Evolutionary conservation across 2,329 filamentous ascomycete species (phyloP), one percentile per base, ranked within the genome.

Genomic region (Pseudogymnoascus sp.): DNA sequence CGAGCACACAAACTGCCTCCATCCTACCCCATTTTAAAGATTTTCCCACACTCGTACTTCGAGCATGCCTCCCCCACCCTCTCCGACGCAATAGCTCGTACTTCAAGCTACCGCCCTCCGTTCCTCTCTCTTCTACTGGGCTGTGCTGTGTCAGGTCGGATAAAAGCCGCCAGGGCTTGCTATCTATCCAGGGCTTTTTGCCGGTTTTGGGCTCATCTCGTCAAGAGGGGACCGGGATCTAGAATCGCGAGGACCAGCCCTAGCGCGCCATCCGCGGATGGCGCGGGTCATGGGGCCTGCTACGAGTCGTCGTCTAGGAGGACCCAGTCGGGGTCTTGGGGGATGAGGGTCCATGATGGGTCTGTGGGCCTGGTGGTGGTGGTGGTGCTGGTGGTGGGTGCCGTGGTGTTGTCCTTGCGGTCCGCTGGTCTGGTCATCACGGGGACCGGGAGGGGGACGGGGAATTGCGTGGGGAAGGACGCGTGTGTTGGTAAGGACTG

Each of bases 231-330:
- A 31, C 26, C 9, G 47, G 26, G 47, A 33, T 33, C 26, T 53
- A 53, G 47, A 53, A 8, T 31, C 8, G 5, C n/a, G 57, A 60
- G 36, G 57, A 60, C 57, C 57, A 36, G 57, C 36, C 57, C 57
- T 60, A 38, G 57, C 31, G 31, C 31, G 21, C 47, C 47, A 53
- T 36, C 15, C 13, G 23, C n/a, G 7, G 7, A 60, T 36, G 33
- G 33, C 15, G 33, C 33, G 2, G 19, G 36, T 60, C 36, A 28
- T 15, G 10, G 57, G 57, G 23, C 57, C 15, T 60, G 57, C 33
- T 60, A 40, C 57, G 57, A 60, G 57, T 60, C 57, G 33, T 60
- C 57, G 15, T 40, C 57, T 60, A 40, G 33, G 17, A 60, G 31
- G 15, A 31, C 47, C 47, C 47, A 53, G 47, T 53, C 47, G n/a